Base-by-base conservation (phyloP, 306 rosid species). In the Abrus pulchellus region DNA sequence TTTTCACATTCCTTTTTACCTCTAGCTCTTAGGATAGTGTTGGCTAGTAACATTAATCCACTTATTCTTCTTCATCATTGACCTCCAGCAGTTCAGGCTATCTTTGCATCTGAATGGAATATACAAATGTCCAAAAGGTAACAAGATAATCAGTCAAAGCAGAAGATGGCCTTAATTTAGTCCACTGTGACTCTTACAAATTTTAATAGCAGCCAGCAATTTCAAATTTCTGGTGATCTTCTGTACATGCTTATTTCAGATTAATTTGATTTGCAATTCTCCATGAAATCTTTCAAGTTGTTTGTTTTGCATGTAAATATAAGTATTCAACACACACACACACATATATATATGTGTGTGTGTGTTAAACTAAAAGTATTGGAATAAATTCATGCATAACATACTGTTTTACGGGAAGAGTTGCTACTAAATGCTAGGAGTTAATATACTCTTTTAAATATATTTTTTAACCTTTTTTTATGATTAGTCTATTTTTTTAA, bases 61-160 rank as follows among this genome's bases (percentile, higher is more conserved):
- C 1, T 73, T 77, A 34, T 53, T 83, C 72, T 72, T 71, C 72
- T 65, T 32, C 72, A 67, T 10, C 84, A 5, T 54, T 47, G 49
- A 57, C 76, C 13, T 68, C 33, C 50, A 69, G 61, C 68, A 48
- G 36, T 81, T 73, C 61, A 10, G 57, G 9, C n/a, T 27, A 11
- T 61, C 56, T 47, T 9, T 5, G 34, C 27, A 71, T 34, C 10
- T 68, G 72, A 59, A 30, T 38, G 73, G 79, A 80, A 82, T 76
- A 55, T 60, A 52, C 61, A 41, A 68, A 62, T 3, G 53, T 40
- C 33, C 52, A 5, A 59, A 73, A 63, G 32, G 34, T 3, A 56
- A 5, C 53, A 74, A 47, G 40, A 36, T 56, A 9, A 56, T 33
- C 41, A 33, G 73, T 43, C 52, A 10, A 43, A 4, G 32, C 0